Base-by-base conservation (phyloP, 305 asterid genomes). In the Fraxinus floribunda region DNA sequence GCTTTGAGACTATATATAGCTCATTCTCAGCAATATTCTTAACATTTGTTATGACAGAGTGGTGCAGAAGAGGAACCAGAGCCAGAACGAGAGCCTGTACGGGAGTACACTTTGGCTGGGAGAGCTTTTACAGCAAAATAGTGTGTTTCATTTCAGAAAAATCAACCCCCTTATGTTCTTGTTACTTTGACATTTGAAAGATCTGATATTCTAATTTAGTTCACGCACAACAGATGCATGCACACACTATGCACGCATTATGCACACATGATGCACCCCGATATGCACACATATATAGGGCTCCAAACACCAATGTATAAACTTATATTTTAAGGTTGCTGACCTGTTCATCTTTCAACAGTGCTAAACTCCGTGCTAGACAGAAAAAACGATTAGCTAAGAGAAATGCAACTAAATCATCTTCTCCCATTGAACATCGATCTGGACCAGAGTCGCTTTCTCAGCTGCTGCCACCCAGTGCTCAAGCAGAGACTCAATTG, bases 351-450 rank as follows among this genome's bases (percentile, higher is more conserved):
- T 82, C 82, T 66, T 87, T 85, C 86, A 24, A 86, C 95, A 96
- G 99, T 88, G 76, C 88, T 57, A 94, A 89, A 90, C 98, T 96
- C 83, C 97, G 97, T 52, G 92, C 94, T 18, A 88, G 97, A 86
- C 98, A 94, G 82, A 96, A 90, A 64, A 94, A 90, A 20, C 3
- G 79, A 46, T 49, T 72, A 10, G 72, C 35, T 49, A 77, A 26
- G 66, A 52, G 70, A 26, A 29, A 29, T 26, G 20, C 44, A 24
- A 18, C 5, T 55, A 5, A 32, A 52, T 82, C 89, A 73, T 80
- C 82, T 75, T 78, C 79, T 82, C 83, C 85, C 60, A 77, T 84
- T 77, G 90, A 79, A 70, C 89, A 85, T 57, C 83, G 70, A 44
- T 78, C 89, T 73, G 78, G 86, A 82, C 79, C 73, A 52, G 39